Evolutionary conservation across 148 eudicot genomes (phyloP).

Genomic region (Cornus kousa): DNA sequence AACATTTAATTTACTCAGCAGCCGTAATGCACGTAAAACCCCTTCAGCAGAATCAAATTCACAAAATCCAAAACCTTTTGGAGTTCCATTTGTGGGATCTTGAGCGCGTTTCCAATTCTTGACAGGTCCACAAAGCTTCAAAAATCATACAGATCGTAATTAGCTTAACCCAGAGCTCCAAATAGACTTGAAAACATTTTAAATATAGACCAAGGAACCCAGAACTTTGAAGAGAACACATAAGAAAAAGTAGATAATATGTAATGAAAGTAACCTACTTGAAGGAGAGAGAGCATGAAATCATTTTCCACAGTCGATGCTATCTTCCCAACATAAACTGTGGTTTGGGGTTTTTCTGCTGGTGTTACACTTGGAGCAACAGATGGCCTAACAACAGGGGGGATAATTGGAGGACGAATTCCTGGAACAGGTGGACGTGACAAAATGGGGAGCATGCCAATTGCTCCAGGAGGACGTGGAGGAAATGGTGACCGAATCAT

Average conservation of each 20-base stretch:
- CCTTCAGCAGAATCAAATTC: slow-evolving; percentile 97
- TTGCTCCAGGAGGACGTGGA: slow-evolving; percentile 56
- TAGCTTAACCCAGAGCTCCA: not conserved
- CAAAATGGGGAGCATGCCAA: slow-evolving; percentile 47
- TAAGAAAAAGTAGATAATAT: not conserved
- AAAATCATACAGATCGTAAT: slow-evolving; percentile 20
- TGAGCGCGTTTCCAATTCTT: slow-evolving; percentile 96
- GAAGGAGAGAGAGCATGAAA: slow-evolving; percentile 78
- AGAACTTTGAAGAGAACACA: not conserved
- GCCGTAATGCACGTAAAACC: slow-evolving; percentile 83
- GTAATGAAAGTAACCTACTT: slow-evolving; percentile 36
- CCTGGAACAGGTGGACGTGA: slow-evolving; percentile 61
- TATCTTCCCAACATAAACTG: slow-evolving; percentile 91
- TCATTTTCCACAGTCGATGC: slow-evolving; percentile 83
- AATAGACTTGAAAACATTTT: not conserved
- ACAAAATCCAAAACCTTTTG: slow-evolving; percentile 82
- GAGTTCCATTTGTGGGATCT: slow-evolving; percentile 76
- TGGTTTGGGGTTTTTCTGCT: slow-evolving; percentile 80
- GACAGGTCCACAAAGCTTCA: slow-evolving; percentile 92
- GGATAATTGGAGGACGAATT: slow-evolving; percentile 61
- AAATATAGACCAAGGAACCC: not conserved
- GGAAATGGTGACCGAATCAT: slow-evolving; percentile 60
- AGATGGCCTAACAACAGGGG: slow-evolving; percentile 59
- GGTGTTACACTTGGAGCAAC: slow-evolving; percentile 48
- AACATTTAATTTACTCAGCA: slow-evolving; percentile 73